These are phyloP conservation scores for Thraustochytrium striatum DNA, from an alignment of 352 stramenopile species.

Conservation along the genomic window DNA sequence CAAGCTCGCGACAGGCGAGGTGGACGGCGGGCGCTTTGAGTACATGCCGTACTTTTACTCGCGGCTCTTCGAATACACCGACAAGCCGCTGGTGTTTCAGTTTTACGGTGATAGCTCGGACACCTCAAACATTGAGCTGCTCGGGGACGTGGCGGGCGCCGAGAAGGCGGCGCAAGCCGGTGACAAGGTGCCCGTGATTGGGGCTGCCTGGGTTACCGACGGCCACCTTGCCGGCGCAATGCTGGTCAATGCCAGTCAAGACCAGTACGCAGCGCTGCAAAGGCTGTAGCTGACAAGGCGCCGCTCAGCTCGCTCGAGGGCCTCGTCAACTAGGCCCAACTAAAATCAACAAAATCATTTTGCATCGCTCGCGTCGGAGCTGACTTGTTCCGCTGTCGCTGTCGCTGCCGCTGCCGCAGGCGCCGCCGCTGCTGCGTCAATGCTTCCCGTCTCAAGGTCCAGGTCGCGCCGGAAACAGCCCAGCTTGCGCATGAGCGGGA, in stretches of 20 bases:
- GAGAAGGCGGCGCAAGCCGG: neutral
- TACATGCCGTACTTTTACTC: conserved; percentile 52
- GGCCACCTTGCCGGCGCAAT: conserved; percentile 1
- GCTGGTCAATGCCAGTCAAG: neutral
- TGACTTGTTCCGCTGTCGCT: too few species aligned
- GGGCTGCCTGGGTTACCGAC: conserved; percentile 1
- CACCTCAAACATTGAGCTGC: neutral
- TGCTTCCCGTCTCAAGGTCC: too few species aligned
- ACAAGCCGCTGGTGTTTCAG: conserved; percentile 44
- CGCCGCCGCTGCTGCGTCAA: too few species aligned
- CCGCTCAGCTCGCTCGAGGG: too few species aligned
- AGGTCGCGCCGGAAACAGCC: too few species aligned
- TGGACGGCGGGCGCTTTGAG: neutral
- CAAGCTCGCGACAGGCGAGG: neutral
- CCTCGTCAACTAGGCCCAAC: too few species aligned
- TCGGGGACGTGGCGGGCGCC: conserved; percentile 15
- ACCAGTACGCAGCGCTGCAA: conserved; percentile 32
- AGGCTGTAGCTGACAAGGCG: too few species aligned
- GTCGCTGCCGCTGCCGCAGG: too few species aligned
- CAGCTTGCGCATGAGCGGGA: too few species aligned
- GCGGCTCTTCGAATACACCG: conserved; percentile 47
- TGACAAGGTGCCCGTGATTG: conserved; percentile 20
- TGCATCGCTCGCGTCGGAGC: too few species aligned
- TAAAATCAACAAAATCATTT: too few species aligned
- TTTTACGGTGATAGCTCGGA: conserved; percentile 40